phyloP scores from a whole-genome alignment of 495 filamentous ascomycete species.

The Daldinia bambusicola region DNA sequence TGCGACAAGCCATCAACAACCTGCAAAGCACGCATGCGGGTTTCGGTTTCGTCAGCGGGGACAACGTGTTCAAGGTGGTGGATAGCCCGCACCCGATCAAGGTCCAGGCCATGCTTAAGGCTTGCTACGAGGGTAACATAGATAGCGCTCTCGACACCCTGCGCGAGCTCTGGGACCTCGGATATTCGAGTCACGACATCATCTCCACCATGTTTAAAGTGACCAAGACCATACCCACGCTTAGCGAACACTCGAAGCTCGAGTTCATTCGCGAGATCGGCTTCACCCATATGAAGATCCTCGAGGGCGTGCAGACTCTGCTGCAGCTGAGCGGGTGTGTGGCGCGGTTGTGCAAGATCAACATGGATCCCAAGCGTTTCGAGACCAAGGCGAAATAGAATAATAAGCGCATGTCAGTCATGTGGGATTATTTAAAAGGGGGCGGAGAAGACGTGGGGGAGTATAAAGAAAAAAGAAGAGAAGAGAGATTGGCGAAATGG shows the following conservation, averaged over 20 bases:
- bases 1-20: slow-evolving; percentile 99
- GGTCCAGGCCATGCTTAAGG: slow-evolving; percentile 97
- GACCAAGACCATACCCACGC: slow-evolving; percentile 88
- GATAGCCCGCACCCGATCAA: slow-evolving; percentile 97
- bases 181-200: slow-evolving; percentile 96
- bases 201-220: slow-evolving; percentile 99
- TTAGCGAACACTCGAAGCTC: slow-evolving; percentile 93
- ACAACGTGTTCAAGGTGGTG: slow-evolving; percentile 98
- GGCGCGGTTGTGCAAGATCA: slow-evolving; percentile 87
- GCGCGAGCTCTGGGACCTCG: slow-evolving; percentile 91
- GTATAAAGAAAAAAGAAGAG: neutral
- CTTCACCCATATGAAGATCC: slow-evolving; percentile 98
- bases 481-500: slow-evolving; percentile 32
- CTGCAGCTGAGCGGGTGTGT: slow-evolving; percentile 93
- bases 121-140: slow-evolving; percentile 90
- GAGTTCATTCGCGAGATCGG: slow-evolving; percentile 98
- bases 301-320: slow-evolving; percentile 94
- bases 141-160: slow-evolving; percentile 87
- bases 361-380: slow-evolving; percentile 94
- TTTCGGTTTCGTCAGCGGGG: slow-evolving; percentile 95
- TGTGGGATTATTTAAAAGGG: neutral
- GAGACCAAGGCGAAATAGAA: slow-evolving; percentile 56
- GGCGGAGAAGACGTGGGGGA: slow-evolving; percentile 1
- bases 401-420: slow-evolving; percentile 8
- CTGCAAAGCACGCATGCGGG: slow-evolving; percentile 94